These are phyloP conservation scores for Melastoma malabathricum DNA, from an alignment of 345 rosid species.

Conservation along the genomic window DNA sequence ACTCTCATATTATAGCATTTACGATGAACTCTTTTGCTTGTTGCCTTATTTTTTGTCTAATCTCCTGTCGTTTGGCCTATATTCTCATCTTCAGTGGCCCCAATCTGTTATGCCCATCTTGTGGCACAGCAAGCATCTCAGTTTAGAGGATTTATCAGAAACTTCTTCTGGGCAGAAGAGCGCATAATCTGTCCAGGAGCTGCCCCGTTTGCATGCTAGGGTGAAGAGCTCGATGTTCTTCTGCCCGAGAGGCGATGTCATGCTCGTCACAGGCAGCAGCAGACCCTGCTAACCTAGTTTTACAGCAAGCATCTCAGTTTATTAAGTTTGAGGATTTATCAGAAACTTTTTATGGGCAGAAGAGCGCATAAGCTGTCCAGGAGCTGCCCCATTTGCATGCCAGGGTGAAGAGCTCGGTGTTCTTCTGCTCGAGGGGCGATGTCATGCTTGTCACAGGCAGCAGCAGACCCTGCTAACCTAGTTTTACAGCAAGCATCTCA, in stretches of 20 bases:
- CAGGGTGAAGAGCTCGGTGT: slow-evolving; percentile 46
- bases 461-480: background rate
- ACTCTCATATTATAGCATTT: background rate
- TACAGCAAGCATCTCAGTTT: slow-evolving; percentile 54
- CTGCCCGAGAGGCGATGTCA: slow-evolving; percentile 37
- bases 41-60: background rate
- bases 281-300: background rate
- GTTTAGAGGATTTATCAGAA: slow-evolving; percentile 51
- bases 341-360: slow-evolving; percentile 33
- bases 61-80: background rate
- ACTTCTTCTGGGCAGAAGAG: slow-evolving; percentile 28
- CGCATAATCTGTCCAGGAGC: slow-evolving; percentile 32
- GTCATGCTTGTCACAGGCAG: slow-evolving; percentile 1
- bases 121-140: slow-evolving; percentile 72
- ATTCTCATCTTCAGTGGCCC: slow-evolving; percentile 41
- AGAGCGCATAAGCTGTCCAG: slow-evolving; percentile 21
- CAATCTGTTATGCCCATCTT: slow-evolving; percentile 78
- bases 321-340: slow-evolving; percentile 46
- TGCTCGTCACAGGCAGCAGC: background rate
- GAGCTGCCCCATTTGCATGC: slow-evolving; percentile 62
- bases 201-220: slow-evolving; percentile 45
- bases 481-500: slow-evolving; percentile 40
- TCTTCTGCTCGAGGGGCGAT: slow-evolving; percentile 59
- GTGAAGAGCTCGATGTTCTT: slow-evolving; percentile 69
- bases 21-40: background rate